These are phyloP conservation scores for Vitis labrusca DNA, from an alignment of 164 flowering plant species.

Conservation along the genomic window DNA sequence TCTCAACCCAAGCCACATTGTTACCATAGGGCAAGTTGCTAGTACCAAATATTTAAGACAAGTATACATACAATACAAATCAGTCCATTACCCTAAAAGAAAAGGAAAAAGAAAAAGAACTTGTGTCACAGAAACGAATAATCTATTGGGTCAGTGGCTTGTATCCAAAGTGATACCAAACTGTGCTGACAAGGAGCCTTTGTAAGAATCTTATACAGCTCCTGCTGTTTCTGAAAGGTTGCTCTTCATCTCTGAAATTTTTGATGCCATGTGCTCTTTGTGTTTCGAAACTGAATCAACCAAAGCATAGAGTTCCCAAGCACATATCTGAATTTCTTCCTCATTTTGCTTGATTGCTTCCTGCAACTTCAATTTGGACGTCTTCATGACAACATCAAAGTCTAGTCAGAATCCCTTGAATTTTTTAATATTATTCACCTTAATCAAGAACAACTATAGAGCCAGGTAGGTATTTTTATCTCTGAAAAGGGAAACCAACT, in stretches of 20 bases:
- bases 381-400: constrained; percentile 31
- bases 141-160: not conserved
- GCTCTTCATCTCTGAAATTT: constrained; percentile 50
- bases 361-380: constrained; percentile 44
- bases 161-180: not conserved
- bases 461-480: not conserved
- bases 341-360: constrained; percentile 49
- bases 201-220: constrained; percentile 45
- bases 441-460: not conserved
- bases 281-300: constrained; percentile 63
- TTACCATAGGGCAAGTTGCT: too few species aligned
- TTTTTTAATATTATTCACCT: not conserved
- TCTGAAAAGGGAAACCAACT: too few species aligned
- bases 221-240: constrained; percentile 46
- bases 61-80: too few species aligned
- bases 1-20: too few species aligned
- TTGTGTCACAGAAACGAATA: too few species aligned
- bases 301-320: constrained; percentile 53
- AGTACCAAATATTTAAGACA: too few species aligned
- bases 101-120: too few species aligned
- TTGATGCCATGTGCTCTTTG: constrained; percentile 61
- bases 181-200: constrained; percentile 30
- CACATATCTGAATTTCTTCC: constrained; percentile 60
- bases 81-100: too few species aligned
- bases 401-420: not conserved